phyloP scores from a whole-genome alignment of 306 rosid species.

The Crotalaria pallida region DNA sequence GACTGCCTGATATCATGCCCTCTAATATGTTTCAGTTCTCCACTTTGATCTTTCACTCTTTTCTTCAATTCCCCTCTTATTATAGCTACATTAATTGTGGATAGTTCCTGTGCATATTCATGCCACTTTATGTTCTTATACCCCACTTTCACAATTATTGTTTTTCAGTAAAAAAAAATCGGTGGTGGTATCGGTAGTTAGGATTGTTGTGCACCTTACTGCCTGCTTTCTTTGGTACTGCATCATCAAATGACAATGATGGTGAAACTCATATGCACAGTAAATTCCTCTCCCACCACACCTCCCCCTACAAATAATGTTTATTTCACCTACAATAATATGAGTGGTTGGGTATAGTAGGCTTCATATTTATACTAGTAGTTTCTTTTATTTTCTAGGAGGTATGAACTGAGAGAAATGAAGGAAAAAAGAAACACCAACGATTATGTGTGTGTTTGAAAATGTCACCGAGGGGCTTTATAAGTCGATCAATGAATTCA shows the following conservation, averaged over 20 bases:
- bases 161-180: not conserved
- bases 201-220: conserved; percentile 2
- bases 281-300: conserved; percentile 13
- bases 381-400: not conserved
- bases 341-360: not conserved
- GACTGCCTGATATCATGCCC: not conserved
- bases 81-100: conserved; percentile 10
- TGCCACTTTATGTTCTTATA: conserved; percentile 1
- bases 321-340: not conserved
- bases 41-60: conserved; percentile 4
- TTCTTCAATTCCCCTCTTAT: conserved; percentile 15
- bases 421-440: too few species aligned
- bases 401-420: not conserved
- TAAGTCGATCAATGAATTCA: too few species aligned
- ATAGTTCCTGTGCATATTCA: not conserved
- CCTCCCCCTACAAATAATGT: not conserved
- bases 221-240: not conserved
- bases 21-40: not conserved
- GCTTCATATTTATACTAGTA: not conserved
- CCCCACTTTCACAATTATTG: conserved; percentile 11
- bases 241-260: conserved; percentile 6
- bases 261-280: not conserved
- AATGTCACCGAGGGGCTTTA: too few species aligned
- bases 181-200: conserved; percentile 11
- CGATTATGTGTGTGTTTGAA: too few species aligned